Percentiles rank a stretch among this genome's conserved stretches.
Conservation (phyloP, 2,329 filamentous ascomycete genomes). For the Ophiostoma himal-ulmi region DNA sequence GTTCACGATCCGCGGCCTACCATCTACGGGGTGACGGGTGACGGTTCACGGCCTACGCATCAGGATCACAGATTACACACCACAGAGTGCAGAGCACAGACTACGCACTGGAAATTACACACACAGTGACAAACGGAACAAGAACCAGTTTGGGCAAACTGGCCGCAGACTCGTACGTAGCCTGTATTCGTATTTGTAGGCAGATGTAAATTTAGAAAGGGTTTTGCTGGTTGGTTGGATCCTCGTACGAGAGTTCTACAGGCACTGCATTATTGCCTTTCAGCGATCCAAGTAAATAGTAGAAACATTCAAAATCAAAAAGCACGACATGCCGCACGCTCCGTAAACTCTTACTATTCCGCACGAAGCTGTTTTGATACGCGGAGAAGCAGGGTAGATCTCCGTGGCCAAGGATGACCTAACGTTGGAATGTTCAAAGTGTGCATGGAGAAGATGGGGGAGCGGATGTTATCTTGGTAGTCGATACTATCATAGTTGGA, state of each 20-base stretch:
- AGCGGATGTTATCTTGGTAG: background rate
- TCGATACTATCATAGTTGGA: background rate
- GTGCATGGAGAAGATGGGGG: background rate
- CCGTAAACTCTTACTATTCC: background rate
- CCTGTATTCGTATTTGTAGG: background rate
- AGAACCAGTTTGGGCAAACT: background rate
- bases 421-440: background rate
- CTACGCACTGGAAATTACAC: background rate
- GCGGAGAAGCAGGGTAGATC: background rate
- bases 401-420: background rate
- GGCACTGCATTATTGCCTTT: constrained; percentile 7
- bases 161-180: constrained; percentile 5
- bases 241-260: constrained; percentile 10
- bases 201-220: background rate
- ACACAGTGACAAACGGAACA: background rate
- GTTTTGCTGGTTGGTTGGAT: background rate
- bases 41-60: background rate
- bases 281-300: background rate
- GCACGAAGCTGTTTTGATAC: background rate
- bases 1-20: background rate
- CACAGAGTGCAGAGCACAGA: background rate
- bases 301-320: background rate
- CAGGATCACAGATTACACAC: background rate
- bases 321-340: constrained; percentile 8
- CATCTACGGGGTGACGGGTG: background rate